phyloP scores from a whole-genome alignment of 495 filamentous ascomycete species.

The Xylaria intraflava region DNA sequence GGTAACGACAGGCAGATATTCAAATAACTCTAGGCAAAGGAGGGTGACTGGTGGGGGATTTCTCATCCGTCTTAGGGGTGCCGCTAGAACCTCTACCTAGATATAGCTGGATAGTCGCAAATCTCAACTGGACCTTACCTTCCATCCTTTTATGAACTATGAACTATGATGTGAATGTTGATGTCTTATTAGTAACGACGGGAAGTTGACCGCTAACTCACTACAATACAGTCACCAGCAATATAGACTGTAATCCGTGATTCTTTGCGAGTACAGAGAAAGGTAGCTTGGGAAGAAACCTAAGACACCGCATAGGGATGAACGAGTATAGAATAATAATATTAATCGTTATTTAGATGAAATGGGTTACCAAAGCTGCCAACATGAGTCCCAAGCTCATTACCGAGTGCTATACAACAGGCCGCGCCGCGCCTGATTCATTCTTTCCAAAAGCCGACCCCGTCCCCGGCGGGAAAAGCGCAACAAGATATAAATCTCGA shows the following conservation, averaged over 20 bases:
- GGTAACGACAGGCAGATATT: constrained; percentile 14
- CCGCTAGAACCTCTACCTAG: constrained; percentile 18
- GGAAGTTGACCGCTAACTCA: neutral
- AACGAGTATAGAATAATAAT: neutral
- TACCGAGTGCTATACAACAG: constrained; percentile 2
- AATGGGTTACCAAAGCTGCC: too few species aligned
- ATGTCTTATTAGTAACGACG: neutral
- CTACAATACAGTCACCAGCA: neutral
- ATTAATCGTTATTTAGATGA: neutral
- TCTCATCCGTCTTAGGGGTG: constrained; percentile 15
- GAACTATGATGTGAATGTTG: neutral
- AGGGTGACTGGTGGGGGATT: constrained; percentile 20
- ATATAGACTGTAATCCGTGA: neutral
- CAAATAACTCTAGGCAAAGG: constrained; percentile 16
- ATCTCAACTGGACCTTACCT: constrained; percentile 27
- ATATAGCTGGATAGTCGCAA: constrained; percentile 22
- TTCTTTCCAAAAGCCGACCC: neutral
- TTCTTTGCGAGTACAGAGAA: neutral
- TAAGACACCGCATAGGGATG: too few species aligned
- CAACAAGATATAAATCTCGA: too few species aligned
- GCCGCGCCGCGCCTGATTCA: neutral
- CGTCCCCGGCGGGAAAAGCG: too few species aligned
- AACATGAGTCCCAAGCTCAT: too few species aligned
- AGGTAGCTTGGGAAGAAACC: too few species aligned
- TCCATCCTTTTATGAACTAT: constrained; percentile 3